These are phyloP conservation scores for Punica granatum DNA, from an alignment of 345 rosid species.

Conservation along the genomic window DNA sequence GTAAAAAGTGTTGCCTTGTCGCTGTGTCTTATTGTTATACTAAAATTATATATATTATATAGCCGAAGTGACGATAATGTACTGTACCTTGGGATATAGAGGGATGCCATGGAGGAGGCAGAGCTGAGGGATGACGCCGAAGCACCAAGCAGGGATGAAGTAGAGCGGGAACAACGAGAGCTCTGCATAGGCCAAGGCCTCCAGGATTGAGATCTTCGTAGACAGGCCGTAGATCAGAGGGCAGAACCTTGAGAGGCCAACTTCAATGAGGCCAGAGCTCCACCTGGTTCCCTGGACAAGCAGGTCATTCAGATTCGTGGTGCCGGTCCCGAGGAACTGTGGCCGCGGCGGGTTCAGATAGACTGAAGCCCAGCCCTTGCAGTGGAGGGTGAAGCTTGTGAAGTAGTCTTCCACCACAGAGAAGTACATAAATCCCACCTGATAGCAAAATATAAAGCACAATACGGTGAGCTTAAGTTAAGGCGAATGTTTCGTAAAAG, in stretches of 20 bases:
- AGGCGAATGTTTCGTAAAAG: too few relatives aligned
- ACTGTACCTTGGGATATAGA: conserved; percentile 33
- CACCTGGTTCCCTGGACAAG: conserved; percentile 32
- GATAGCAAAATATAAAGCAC: not conserved
- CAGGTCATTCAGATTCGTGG: conserved; percentile 18
- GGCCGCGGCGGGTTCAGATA: conserved; percentile 25
- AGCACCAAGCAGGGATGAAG: conserved; percentile 23
- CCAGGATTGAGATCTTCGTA: conserved; percentile 18
- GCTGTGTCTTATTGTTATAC: too few relatives aligned
- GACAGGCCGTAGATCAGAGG: conserved; percentile 32
- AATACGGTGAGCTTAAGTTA: too few relatives aligned
- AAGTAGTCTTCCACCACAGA: conserved; percentile 36
- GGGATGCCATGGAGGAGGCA: conserved; percentile 29
- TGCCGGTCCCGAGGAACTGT: conserved; percentile 25
- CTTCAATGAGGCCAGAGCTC: conserved; percentile 21
- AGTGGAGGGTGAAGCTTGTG: conserved; percentile 26
- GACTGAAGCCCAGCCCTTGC: conserved; percentile 33
- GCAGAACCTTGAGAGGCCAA: conserved; percentile 27
- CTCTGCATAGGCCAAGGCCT: conserved; percentile 19
- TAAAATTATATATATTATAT: too few relatives aligned
- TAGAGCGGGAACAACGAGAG: conserved; percentile 12
- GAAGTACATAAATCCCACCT: conserved; percentile 36
- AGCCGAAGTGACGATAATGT: not conserved
- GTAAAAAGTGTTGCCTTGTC: not conserved
- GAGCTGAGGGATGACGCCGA: conserved; percentile 34